Conservation (phyloP, 306 rosid species). For the Acacia acuminata region DNA sequence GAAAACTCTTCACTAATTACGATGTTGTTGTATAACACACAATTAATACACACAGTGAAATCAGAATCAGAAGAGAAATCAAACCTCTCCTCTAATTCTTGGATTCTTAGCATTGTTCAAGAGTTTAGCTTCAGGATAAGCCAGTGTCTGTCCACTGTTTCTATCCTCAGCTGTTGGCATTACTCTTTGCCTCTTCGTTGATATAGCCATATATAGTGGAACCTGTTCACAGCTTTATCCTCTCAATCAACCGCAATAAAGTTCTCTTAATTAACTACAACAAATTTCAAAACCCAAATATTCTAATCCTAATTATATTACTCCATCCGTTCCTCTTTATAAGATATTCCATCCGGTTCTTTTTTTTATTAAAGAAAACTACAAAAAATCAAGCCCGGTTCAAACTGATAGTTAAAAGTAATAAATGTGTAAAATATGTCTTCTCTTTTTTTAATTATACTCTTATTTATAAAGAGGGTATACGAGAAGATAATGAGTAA, state of each 20-base stretch:
- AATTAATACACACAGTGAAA: not conserved
- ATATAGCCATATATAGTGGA: constrained; percentile 70
- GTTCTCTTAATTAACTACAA: not conserved
- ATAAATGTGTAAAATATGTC: too few species aligned
- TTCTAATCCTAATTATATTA: too few species aligned
- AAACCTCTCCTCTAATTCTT: constrained; percentile 60
- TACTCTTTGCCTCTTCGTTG: constrained; percentile 56
- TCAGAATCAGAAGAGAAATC: not conserved
- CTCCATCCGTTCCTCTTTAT: too few species aligned
- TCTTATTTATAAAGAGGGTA: too few species aligned
- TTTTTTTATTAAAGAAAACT: too few species aligned
- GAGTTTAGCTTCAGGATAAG: constrained; percentile 74
- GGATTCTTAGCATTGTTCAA: constrained; percentile 46
- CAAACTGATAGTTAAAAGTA: too few species aligned
- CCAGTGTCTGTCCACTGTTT: constrained; percentile 27
- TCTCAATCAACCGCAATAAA: not conserved
- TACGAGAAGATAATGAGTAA: too few species aligned
- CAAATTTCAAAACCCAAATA: not conserved
- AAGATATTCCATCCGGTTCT: too few species aligned
- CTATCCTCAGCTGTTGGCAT: constrained; percentile 69
- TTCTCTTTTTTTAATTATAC: too few species aligned
- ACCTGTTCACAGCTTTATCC: constrained; percentile 38
- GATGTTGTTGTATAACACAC: not conserved
- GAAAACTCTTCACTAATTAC: not conserved
- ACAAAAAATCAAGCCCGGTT: too few species aligned